Percentiles rank a stretch among this genome's conserved stretches.
These are phyloP conservation scores for Chamaecrista fasciculata DNA, from an alignment of 306 rosid genomes.

Conservation along the genomic window DNA sequence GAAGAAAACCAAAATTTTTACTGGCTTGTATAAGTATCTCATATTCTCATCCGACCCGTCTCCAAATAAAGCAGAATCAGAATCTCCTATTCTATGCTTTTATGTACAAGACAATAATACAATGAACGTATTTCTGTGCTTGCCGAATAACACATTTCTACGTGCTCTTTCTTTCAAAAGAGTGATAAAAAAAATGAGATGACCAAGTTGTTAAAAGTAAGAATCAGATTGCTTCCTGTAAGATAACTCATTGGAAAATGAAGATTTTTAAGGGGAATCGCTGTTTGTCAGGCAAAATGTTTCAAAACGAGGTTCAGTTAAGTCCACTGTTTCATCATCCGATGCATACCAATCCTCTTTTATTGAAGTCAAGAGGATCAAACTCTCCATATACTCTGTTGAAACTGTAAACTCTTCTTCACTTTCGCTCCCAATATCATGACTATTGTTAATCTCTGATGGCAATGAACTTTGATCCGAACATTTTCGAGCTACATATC, in stretches of 20 bases:
- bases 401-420: constrained; percentile 43
- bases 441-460: constrained; percentile 34
- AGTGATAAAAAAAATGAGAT: neutral
- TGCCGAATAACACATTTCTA: constrained; percentile 27
- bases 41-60: constrained; percentile 28
- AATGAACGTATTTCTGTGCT: constrained; percentile 30
- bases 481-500: constrained; percentile 36
- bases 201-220: neutral
- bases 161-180: constrained; percentile 29
- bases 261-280: constrained; percentile 32
- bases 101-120: constrained; percentile 53
- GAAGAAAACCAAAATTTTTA: constrained; percentile 22
- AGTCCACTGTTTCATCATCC: constrained; percentile 76
- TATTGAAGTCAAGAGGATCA: constrained; percentile 55
- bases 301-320: constrained; percentile 87
- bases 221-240: constrained; percentile 27
- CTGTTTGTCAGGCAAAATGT: constrained; percentile 61
- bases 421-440: constrained; percentile 29
- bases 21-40: constrained; percentile 19
- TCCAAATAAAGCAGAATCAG: constrained; percentile 30
- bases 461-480: constrained; percentile 39
- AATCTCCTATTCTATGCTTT: constrained; percentile 29
- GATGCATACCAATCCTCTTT: constrained; percentile 42
- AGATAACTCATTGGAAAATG: constrained; percentile 14
- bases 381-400: constrained; percentile 48